Conservation (phyloP, 169 alveolate species). For the Cryptosporidium baileyi region DNA sequence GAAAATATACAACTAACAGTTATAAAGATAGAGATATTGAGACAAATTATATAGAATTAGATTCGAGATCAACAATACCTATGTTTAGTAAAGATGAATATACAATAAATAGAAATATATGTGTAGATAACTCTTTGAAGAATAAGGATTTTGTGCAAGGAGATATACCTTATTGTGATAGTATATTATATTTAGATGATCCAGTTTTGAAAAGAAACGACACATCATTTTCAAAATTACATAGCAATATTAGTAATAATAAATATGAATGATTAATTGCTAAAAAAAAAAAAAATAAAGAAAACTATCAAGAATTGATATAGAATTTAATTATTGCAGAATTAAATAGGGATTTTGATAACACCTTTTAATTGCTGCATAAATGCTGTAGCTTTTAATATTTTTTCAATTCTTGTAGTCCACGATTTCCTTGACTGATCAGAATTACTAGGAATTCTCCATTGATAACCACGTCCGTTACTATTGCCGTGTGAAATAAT, state of each 20-base stretch:
- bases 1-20: too few species aligned
- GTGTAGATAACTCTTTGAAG: not conserved
- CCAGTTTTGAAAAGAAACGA: not conserved
- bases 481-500: conserved; percentile 7
- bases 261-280: not conserved
- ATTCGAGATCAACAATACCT: not conserved
- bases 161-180: conserved; percentile 52
- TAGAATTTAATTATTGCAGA: not conserved
- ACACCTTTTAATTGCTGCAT: conserved; percentile 67
- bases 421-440: conserved; percentile 53
- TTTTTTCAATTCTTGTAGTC: conserved; percentile 60
- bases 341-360: conserved; percentile 6
- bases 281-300: not conserved
- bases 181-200: conserved; percentile 33
- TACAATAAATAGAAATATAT: conserved; percentile 2
- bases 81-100: not conserved
- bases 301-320: not conserved
- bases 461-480: conserved; percentile 58
- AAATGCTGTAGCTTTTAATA: conserved; percentile 51
- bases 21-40: not conserved
- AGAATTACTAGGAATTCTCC: conserved; percentile 62
- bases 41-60: conserved; percentile 15
- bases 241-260: not conserved
- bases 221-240: conserved; percentile 7
- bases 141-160: conserved; percentile 12